Evolutionary conservation across 2,329 filamentous ascomycete genomes (phyloP), one percentile per base, ranked within the genome.

Genomic region (Cercospora janseana): DNA sequence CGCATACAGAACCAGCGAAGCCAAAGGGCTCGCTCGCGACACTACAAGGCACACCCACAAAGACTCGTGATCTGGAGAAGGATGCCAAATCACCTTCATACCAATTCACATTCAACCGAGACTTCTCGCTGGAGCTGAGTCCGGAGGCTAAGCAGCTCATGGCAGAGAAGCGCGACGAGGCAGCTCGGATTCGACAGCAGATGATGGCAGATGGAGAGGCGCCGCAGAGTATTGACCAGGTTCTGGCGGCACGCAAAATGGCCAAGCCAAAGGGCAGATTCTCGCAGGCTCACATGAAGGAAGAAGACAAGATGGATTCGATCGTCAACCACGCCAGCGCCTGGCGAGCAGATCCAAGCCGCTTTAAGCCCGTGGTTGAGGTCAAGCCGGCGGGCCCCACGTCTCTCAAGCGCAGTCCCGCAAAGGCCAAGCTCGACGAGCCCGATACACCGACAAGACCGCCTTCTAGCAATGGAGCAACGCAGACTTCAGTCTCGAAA

Each of bases 251-350:
- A 7, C 85, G 92, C 58, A 88, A 83, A 69, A 87, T 95, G 63
- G 91, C 87, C 5, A 82, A 82, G 59, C 82, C 91, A 9, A 94
- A 85, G 72, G 84, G 88, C 60, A 85, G 92, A 37, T 97, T 85
- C 72, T 95, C 88, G 66, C 85, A 89, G 56, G 83, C 81, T 28
- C 92, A 97, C 67, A 86, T 88, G 80, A 83, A 85, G 42, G 81
- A 92, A 64, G 96, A 97, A 73, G 88, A 88, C 72, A 97, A 95
- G 76, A 96, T 97, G 92, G 90, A 95, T 67, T 96, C 91, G 2
- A 96, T 97, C 64, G 88, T 83, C 34, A 85, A 85, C 55, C 91
- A 96, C 66, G 78, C 89, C 6, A 95, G 91, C 8, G 81, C 85
- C 12, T 93, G 85, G 73, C 79, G 88, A 49, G 46, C 55, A 32